Evolutionary conservation across 768 basidiomycete genomes (phyloP).

Genomic region (Crassisporium funariophilum): DNA sequence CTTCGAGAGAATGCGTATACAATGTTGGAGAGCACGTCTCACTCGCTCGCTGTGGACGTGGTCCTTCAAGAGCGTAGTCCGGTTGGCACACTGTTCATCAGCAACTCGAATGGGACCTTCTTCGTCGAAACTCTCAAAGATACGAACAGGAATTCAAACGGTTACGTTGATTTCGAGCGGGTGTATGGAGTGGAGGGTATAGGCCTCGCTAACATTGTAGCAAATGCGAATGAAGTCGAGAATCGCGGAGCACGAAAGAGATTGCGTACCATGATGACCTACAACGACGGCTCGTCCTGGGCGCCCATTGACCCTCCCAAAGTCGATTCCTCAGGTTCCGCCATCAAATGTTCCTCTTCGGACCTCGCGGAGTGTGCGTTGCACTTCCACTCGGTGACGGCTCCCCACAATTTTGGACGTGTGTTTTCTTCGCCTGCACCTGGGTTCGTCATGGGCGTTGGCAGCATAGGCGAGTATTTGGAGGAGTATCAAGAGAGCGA

Average conservation of each 20-base stretch:
- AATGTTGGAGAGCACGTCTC: slow-evolving; percentile 89
- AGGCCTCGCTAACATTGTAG: slow-evolving; percentile 86
- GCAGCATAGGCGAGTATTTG: slow-evolving; percentile 74
- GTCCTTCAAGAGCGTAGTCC: slow-evolving; percentile 64
- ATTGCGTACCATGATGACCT: slow-evolving; percentile 81
- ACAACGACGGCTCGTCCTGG: slow-evolving; percentile 92
- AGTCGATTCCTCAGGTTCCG: slow-evolving; percentile 59
- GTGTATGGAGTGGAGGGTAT: slow-evolving; percentile 87
- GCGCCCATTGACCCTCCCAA: slow-evolving; percentile 57
- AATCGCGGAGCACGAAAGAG: slow-evolving; percentile 67
- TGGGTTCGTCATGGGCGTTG: slow-evolving; percentile 96
- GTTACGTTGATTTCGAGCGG: slow-evolving; percentile 93
- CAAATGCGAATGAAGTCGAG: slow-evolving; percentile 84
- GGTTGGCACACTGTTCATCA: slow-evolving; percentile 92
- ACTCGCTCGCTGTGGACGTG: slow-evolving; percentile 94
- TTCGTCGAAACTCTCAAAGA: slow-evolving; percentile 90
- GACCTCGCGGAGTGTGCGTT: slow-evolving; percentile 72
- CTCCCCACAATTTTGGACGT: slow-evolving; percentile 90
- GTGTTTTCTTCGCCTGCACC: slow-evolving; percentile 95
- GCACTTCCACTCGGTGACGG: slow-evolving; percentile 91
- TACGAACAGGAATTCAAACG: slow-evolving; percentile 87
- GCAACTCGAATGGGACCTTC: slow-evolving; percentile 94
- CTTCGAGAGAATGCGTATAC: slow-evolving; percentile 94
- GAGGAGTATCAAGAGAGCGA: slow-evolving; percentile 82
- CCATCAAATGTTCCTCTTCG: slow-evolving; percentile 61